A percentile compares a stretch with the other conserved stretches of the same genome.
Evolutionary conservation across 2,329 filamentous ascomycete genomes (phyloP).

Genomic region (Volutella citrinella): DNA sequence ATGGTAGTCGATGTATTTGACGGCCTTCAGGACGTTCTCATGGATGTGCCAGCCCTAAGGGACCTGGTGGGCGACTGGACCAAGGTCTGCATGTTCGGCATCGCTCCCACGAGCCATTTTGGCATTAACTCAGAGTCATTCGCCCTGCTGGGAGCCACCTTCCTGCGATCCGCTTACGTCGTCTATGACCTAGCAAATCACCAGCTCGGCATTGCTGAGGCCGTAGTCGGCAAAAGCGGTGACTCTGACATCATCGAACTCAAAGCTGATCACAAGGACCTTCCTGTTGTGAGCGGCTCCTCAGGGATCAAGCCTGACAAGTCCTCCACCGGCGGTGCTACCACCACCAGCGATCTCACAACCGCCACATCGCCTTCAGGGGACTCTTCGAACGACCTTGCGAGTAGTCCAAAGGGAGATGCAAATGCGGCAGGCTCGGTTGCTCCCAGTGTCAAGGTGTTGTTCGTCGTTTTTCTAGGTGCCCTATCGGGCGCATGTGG

Average conservation of each 20-base stretch:
- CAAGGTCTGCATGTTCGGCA: slow-evolving; percentile 52
- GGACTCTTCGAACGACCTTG: no score
- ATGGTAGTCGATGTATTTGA: slow-evolving; percentile 46
- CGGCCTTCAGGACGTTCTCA: slow-evolving; percentile 35
- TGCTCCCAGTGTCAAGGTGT: slow-evolving; percentile 15
- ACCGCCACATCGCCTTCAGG: slow-evolving; percentile 8
- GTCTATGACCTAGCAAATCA: slow-evolving; percentile 52
- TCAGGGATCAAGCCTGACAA: neutral
- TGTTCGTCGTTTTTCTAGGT: no score
- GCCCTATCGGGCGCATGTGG: no score
- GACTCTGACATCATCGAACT: slow-evolving; percentile 46
- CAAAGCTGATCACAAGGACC: slow-evolving; percentile 29
- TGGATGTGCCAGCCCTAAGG: slow-evolving; percentile 34
- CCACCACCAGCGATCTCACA: slow-evolving; percentile 12
- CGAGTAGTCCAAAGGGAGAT: slow-evolving; percentile 11
- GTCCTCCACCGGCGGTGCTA: slow-evolving; percentile 4
- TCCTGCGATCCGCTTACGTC: slow-evolving; percentile 55
- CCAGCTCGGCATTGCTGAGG: slow-evolving; percentile 50
- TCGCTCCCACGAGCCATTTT: slow-evolving; percentile 41
- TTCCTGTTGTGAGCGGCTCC: slow-evolving; percentile 42
- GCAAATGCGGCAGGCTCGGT: slow-evolving; percentile 18
- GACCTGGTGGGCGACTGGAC: slow-evolving; percentile 36
- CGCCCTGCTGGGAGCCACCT: slow-evolving; percentile 56
- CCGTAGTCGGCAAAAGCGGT: slow-evolving; percentile 47
- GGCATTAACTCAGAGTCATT: slow-evolving; percentile 26